These are phyloP conservation scores for Corymbia maculata DNA, from an alignment of 345 rosid species.

Conservation along the genomic window DNA sequence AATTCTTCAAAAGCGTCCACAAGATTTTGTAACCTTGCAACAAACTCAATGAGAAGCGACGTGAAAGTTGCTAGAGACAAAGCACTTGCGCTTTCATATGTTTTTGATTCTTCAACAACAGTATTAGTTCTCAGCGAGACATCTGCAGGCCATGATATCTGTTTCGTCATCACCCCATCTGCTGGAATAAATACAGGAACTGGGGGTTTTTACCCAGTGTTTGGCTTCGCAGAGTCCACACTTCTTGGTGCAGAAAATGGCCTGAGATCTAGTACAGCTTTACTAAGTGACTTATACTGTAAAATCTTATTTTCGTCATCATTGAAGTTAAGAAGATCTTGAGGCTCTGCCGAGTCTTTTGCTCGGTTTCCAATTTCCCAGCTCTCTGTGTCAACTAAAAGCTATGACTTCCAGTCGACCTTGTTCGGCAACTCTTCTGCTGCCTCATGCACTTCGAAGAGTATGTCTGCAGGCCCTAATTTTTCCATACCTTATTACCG, in stretches of 20 bases:
- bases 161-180: constrained; percentile 27
- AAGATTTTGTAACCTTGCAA: constrained; percentile 73
- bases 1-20: constrained; percentile 58
- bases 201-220: constrained; percentile 1
- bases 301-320: constrained; percentile 31
- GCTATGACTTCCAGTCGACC: constrained; percentile 76
- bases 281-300: constrained; percentile 56
- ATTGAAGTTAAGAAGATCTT: constrained; percentile 36
- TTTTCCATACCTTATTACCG: constrained; percentile 84
- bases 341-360: constrained; percentile 27
- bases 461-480: constrained; percentile 55
- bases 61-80: constrained; percentile 83
- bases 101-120: constrained; percentile 36
- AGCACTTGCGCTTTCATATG: constrained; percentile 85
- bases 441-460: constrained; percentile 54
- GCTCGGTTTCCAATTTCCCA: constrained; percentile 75
- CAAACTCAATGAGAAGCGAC: constrained; percentile 75
- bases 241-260: constrained; percentile 11
- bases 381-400: constrained; percentile 67
- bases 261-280: constrained; percentile 60
- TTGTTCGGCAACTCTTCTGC: constrained; percentile 71
- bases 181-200: constrained; percentile 3
- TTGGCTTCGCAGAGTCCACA: constrained; percentile 2
- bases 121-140: constrained; percentile 16
- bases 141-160: constrained; percentile 49